Percentiles rank a stretch among this genome's conserved stretches.
Evolutionary conservation across 2,329 filamentous ascomycete genomes (phyloP).

Genomic region (Onygenales sp.): DNA sequence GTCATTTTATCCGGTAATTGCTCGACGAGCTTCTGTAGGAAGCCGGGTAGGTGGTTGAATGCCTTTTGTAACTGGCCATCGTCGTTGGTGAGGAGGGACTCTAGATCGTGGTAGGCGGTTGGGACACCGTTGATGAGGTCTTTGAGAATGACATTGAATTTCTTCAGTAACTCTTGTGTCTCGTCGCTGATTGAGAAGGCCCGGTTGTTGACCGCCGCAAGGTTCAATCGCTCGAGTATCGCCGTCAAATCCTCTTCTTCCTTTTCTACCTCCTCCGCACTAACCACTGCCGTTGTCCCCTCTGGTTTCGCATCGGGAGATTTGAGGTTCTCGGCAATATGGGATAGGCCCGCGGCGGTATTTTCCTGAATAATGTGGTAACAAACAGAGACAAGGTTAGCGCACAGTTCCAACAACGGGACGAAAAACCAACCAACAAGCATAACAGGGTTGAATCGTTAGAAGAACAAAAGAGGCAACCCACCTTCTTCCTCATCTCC

Average conservation of each 20-base stretch:
- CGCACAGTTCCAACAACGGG: neutral
- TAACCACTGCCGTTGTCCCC: constrained; percentile 25
- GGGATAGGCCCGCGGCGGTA: constrained; percentile 18
- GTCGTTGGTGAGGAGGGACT: constrained; percentile 54
- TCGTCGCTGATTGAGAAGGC: constrained; percentile 78
- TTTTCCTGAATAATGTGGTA: constrained; percentile 15
- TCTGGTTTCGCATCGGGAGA: constrained; percentile 18
- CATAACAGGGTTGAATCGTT: constrained; percentile 1
- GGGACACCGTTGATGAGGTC: constrained; percentile 88
- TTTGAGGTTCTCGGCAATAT: constrained; percentile 20
- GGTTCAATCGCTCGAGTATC: constrained; percentile 75
- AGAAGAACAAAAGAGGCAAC: neutral
- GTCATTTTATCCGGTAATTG: constrained; percentile 76
- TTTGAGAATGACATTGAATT: constrained; percentile 84
- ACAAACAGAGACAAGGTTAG: neutral
- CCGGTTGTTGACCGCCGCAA: constrained; percentile 74
- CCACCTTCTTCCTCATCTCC: constrained; percentile 24
- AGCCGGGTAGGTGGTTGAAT: constrained; percentile 60
- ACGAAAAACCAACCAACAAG: neutral
- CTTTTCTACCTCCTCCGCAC: constrained; percentile 38
- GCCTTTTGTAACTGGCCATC: constrained; percentile 55
- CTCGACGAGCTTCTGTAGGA: constrained; percentile 78
- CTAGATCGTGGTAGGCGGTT: constrained; percentile 87
- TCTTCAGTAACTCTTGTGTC: constrained; percentile 67
- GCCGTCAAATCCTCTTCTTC: constrained; percentile 65